These are phyloP conservation scores for Ceratocystis colombiana DNA, from an alignment of 2,329 filamentous ascomycete species.

Conservation along the genomic window DNA sequence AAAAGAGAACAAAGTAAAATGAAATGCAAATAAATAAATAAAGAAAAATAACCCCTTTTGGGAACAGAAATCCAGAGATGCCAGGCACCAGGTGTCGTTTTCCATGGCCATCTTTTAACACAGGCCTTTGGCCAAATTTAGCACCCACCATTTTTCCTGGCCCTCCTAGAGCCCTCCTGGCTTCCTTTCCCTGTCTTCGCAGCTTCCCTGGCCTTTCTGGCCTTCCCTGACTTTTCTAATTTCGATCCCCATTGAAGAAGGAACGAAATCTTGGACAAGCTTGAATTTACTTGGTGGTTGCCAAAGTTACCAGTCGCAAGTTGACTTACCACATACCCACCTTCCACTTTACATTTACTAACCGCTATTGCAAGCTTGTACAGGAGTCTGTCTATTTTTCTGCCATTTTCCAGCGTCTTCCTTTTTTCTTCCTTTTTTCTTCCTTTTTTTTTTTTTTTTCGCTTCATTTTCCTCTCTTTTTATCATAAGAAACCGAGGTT, in stretches of 20 bases:
- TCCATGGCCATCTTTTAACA: neutral
- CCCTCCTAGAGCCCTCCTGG: slow-evolving; percentile 5
- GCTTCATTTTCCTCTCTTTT: neutral
- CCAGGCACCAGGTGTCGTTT: neutral
- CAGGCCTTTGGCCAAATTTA: neutral
- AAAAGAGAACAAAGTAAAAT: no score
- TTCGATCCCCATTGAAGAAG: slow-evolving; percentile 10
- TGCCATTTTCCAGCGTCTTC: neutral
- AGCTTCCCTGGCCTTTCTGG: neutral
- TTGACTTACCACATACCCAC: slow-evolving; percentile 1
- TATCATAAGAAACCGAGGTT: neutral
- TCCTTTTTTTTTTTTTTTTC: neutral
- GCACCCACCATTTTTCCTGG: neutral
- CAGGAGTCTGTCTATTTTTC: neutral
- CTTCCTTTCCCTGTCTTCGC: neutral
- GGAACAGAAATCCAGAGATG: neutral
- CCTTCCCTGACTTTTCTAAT: neutral
- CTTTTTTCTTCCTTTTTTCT: slow-evolving; percentile 4
- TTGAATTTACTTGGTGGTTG: slow-evolving; percentile 7
- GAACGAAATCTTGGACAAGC: slow-evolving; percentile 3
- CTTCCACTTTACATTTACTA: neutral
- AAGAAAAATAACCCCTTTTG: neutral
- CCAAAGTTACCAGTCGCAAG: slow-evolving; percentile 7
- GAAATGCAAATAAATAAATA: no score
- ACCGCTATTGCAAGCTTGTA: neutral